Base-by-base conservation (phyloP, 2,329 filamentous ascomycete species). In the Ceratocystis ficicola region DNA sequence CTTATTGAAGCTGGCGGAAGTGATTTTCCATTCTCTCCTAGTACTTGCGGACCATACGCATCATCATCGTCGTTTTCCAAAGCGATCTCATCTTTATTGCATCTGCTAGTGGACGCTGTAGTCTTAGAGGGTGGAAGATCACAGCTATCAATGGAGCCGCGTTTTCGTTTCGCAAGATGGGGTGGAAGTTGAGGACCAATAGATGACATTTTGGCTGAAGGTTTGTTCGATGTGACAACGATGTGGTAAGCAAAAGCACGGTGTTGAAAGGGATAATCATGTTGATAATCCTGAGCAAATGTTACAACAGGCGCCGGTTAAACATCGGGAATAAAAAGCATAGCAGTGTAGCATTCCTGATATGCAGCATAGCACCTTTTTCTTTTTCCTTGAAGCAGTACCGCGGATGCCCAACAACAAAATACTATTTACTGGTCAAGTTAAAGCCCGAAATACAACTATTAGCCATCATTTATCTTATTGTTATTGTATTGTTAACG, bases 131-230 rank as follows among this genome's bases (percentile, higher is more conserved):
- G 77, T 46, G 77, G 79, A 12, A 60, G 44, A 12, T 74, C 71
- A 41, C 73, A 72, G 63, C 75, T 75, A 61, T 79, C 74, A 50
- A 79, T 77, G 3, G 77, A 70, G 3, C 77, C 80, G 71, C 82
- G 82, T 71, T 86, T 86, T 71, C 84, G 80, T 73, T 86, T 86
- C 44, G 82, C 72, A 52, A 87, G 79, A 68, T 88, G 84, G 3
- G 87, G 80, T 12, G 89, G 88, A 28, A 91, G 74, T 68, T 85
- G 79, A 15, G 89, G 88, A 4, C 88, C 87, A 72, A 89, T 85
- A 44, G 83, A 84, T 63, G 85, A 77, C 86, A 89, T 89, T 28
- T 48, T 71, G 41, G 82, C 8, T 62, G 60, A 20, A 20, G 5
- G 60, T 28, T 15, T 12, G 36, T 17, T 46, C 10, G 17, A 28